phyloP scores from a whole-genome alignment of 2,329 filamentous ascomycete species.

The Microdochium nivale region DNA sequence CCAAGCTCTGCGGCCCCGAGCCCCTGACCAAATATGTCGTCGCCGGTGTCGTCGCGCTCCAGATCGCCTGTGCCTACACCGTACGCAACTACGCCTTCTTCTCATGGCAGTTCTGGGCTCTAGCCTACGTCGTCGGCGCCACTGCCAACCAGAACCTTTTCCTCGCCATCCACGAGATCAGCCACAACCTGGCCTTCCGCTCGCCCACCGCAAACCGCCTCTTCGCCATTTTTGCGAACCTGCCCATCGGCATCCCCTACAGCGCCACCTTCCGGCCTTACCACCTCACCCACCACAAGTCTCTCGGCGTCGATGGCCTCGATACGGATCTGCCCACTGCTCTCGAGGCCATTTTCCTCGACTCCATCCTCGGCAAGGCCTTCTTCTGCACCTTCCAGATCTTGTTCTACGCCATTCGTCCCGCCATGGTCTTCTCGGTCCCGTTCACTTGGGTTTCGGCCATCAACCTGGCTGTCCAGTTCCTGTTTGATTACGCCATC shows the following conservation, averaged over 20 bases:
- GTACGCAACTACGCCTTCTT: conserved; percentile 72
- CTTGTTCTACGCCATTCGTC: conserved; percentile 93
- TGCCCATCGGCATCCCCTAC: conserved; percentile 93
- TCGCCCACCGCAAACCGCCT: conserved; percentile 72
- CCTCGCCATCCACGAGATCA: conserved; percentile 97
- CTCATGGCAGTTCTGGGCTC: conserved; percentile 76
- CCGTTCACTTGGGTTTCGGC: conserved; percentile 80
- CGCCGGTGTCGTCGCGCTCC: conserved; percentile 70
- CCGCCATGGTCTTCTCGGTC: conserved; percentile 87
- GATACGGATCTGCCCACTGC: conserved; percentile 93
- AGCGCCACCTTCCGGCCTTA: conserved; percentile 95
- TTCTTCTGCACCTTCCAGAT: conserved; percentile 99
- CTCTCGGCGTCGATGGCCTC: conserved; percentile 88
- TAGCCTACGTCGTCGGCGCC: conserved; percentile 85
- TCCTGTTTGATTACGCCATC: conserved; percentile 67
- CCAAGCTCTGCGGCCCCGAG: conserved; percentile 93
- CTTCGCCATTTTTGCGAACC: conserved; percentile 86
- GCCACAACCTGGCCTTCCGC: conserved; percentile 90
- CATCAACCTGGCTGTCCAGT: conserved; percentile 70
- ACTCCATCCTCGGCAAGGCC: conserved; percentile 91
- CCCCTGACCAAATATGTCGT: conserved; percentile 94
- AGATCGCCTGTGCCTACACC: conserved; percentile 68
- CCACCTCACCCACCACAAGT: conserved; percentile 98
- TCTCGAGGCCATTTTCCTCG: conserved; percentile 83
- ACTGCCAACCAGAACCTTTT: conserved; percentile 98